Evolutionary conservation across 352 stramenopile genomes (phyloP).

Genomic region (Aphanomyces cochlioides): DNA sequence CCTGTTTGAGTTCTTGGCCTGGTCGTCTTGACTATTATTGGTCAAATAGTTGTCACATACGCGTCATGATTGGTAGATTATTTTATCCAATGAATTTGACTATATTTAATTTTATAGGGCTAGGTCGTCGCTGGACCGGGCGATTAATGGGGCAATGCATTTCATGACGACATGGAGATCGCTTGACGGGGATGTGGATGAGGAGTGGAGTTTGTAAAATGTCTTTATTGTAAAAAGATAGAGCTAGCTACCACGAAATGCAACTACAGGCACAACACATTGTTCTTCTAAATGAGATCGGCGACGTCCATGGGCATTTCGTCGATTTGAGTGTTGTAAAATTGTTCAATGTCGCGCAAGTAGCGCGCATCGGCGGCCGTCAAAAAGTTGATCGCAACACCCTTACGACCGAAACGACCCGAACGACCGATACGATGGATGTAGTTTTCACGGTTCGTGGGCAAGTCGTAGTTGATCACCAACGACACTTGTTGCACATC

Average conservation of each 20-base stretch:
- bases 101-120: too few relatives aligned
- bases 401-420: constrained; percentile 99
- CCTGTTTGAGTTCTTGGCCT: too few relatives aligned
- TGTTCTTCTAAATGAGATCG: constrained; percentile 94
- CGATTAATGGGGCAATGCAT: too few relatives aligned
- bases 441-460: constrained; percentile 99
- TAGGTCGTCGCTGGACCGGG: too few relatives aligned
- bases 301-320: constrained; percentile 99
- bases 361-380: constrained; percentile 98
- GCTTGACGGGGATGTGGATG: too few relatives aligned
- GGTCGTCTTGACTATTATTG: too few relatives aligned
- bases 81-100: too few relatives aligned
- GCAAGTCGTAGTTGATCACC: constrained; percentile 99
- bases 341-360: constrained; percentile 99
- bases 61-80: too few relatives aligned
- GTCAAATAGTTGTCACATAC: too few relatives aligned
- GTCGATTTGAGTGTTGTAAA: constrained; percentile 99
- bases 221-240: too few relatives aligned
- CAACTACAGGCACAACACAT: not conserved
- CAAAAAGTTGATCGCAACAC: constrained; percentile 99
- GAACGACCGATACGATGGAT: constrained; percentile 99
- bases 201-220: too few relatives aligned
- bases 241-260: not conserved
- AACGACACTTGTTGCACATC: constrained; percentile 99
- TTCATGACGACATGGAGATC: too few relatives aligned